Percentiles rank a stretch among this genome's conserved stretches.
These are phyloP conservation scores for Backusella luteola DNA, from an alignment of 192 early-diverging fungal genomes.

Conservation along the genomic window DNA sequence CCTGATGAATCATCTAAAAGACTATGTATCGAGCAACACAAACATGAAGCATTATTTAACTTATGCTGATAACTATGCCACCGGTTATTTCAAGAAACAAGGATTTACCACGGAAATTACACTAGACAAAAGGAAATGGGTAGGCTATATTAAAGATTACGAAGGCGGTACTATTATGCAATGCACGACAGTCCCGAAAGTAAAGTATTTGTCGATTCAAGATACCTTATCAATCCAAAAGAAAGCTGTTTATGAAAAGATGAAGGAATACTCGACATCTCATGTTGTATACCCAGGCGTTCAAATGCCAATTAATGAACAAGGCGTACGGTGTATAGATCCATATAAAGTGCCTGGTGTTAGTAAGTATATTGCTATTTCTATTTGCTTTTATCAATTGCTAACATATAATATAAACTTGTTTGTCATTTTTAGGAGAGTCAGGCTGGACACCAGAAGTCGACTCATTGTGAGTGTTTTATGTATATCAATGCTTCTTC, in stretches of 20 bases:
- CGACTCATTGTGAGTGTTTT: constrained; percentile 49
- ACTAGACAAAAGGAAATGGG: constrained; percentile 89
- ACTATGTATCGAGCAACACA: constrained; percentile 76
- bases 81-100: constrained; percentile 96
- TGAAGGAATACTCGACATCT: constrained; percentile 68
- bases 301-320: constrained; percentile 56
- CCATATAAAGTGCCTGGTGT: constrained; percentile 84
- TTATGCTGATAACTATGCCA: constrained; percentile 99
- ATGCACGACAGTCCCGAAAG: constrained; percentile 90
- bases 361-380: not conserved
- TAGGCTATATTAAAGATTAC: constrained; percentile 99
- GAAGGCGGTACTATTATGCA: constrained; percentile 97
- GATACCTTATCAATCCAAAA: constrained; percentile 75
- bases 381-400: not conserved
- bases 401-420: not conserved
- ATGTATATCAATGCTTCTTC: not conserved
- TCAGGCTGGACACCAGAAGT: constrained; percentile 94
- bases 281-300: constrained; percentile 82
- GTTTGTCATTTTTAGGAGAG: constrained; percentile 49
- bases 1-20: constrained; percentile 95
- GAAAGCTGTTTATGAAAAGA: constrained; percentile 83
- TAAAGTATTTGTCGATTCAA: constrained; percentile 77
- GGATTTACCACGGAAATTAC: constrained; percentile 98
- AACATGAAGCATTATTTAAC: constrained; percentile 88
- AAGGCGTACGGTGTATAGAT: constrained; percentile 59